Evolutionary conservation across 352 stramenopile genomes (phyloP).

Genomic region (Phytopythium sindhum): DNA sequence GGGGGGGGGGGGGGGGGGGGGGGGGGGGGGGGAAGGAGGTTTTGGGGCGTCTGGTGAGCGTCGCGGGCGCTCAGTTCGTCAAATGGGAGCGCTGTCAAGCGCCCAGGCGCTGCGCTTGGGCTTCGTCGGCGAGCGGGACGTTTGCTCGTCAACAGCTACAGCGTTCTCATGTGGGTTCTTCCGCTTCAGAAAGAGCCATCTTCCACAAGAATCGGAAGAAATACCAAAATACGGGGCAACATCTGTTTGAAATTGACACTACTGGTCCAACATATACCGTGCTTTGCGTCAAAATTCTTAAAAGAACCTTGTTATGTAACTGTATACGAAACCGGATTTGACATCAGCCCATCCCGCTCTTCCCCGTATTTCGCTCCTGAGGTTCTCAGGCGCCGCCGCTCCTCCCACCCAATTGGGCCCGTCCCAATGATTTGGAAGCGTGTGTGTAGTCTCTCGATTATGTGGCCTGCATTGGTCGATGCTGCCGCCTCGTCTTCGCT

Average conservation of each 20-base stretch:
- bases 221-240: not conserved
- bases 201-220: not conserved
- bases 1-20: too few species aligned
- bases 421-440: too few species aligned
- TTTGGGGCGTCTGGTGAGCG: not conserved
- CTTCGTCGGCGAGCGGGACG: not conserved
- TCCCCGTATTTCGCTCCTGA: not conserved
- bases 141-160: not conserved
- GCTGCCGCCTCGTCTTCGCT: not conserved
- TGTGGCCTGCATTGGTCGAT: not conserved
- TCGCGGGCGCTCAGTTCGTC: not conserved
- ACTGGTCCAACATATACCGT: not conserved
- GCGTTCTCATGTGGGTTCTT: not conserved
- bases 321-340: not conserved
- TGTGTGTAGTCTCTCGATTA: too few species aligned
- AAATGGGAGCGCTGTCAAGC: slow-evolving; percentile 2
- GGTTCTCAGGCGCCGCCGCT: not conserved
- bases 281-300: not conserved
- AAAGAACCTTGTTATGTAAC: not conserved
- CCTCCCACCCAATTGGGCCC: not conserved
- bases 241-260: not conserved
- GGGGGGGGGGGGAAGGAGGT: too few species aligned
- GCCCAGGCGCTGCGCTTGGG: not conserved
- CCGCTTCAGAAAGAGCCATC: slow-evolving; percentile 1
- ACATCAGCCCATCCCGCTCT: not conserved